phyloP scores from a whole-genome alignment of 2,329 filamentous ascomycete species.

The Blastomyces silverae region DNA sequence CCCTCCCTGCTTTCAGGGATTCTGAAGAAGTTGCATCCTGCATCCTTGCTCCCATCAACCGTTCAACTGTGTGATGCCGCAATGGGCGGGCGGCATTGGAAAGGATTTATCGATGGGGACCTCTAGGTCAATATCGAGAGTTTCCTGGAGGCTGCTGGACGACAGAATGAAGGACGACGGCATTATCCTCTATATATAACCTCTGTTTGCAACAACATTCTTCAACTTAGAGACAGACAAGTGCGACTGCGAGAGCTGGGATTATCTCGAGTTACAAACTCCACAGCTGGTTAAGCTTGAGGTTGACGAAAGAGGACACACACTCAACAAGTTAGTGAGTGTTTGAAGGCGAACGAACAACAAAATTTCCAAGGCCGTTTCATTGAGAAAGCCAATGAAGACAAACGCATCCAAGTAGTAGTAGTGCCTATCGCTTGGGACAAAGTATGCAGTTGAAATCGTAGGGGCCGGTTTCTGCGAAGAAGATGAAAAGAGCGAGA shows the following conservation, averaged over 20 bases:
- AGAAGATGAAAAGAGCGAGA: neutral
- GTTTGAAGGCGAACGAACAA: conserved; percentile 24
- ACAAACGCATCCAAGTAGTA: conserved; percentile 12
- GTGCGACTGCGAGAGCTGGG: conserved; percentile 22
- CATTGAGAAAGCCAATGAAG: conserved; percentile 25
- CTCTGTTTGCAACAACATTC: conserved; percentile 32
- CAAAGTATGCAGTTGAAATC: neutral
- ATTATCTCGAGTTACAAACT: neutral
- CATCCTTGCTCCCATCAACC: conserved; percentile 22
- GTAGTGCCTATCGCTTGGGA: neutral
- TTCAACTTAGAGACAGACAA: conserved; percentile 30
- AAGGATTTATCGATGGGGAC: conserved; percentile 27
- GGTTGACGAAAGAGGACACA: conserved; percentile 24
- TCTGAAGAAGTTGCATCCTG: conserved; percentile 24
- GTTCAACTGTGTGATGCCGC: conserved; percentile 19
- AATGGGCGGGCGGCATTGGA: conserved; percentile 24
- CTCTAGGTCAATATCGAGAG: conserved; percentile 28
- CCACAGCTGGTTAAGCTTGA: conserved; percentile 1
- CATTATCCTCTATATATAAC: conserved; percentile 28
- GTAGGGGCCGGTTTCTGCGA: neutral
- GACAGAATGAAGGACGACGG: conserved; percentile 29
- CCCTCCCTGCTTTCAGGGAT: conserved; percentile 32
- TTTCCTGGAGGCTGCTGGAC: conserved; percentile 26
- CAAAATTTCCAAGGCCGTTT: conserved; percentile 25
- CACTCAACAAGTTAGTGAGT: conserved; percentile 28